These are phyloP conservation scores for Castanopsis chinensis DNA, from an alignment of 306 rosid genomes.

Conservation along the genomic window DNA sequence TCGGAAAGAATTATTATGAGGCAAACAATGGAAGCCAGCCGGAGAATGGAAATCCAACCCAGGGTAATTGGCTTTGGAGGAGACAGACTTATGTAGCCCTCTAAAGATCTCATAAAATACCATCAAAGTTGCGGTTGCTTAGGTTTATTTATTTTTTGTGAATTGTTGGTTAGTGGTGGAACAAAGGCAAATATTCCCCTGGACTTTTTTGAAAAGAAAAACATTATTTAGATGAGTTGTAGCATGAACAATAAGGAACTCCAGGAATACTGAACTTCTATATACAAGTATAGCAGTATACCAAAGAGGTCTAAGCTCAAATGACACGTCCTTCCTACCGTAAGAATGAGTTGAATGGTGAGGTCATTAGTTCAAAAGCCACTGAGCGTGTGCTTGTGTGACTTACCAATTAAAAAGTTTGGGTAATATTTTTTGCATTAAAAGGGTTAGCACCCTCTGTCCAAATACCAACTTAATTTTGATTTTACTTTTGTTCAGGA, in stretches of 20 bases:
- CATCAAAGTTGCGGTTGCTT: not conserved
- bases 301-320: too few species aligned
- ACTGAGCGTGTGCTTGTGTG: too few species aligned
- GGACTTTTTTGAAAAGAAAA: not conserved
- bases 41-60: not conserved
- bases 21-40: not conserved
- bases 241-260: not conserved
- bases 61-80: not conserved
- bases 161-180: not conserved
- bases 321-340: too few species aligned
- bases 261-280: not conserved
- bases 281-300: not conserved
- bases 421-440: not conserved
- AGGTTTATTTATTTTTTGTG: not conserved
- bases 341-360: too few species aligned
- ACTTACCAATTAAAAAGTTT: too few species aligned
- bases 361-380: too few species aligned
- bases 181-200: not conserved
- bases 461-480: not conserved
- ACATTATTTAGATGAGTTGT: not conserved
- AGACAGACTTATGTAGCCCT: not conserved
- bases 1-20: not conserved
- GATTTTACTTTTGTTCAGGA: constrained; percentile 49
- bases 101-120: not conserved
- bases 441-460: constrained; percentile 5